Evolutionary conservation across 768 basidiomycete species (phyloP).

Genomic region (Austroboletus eburneus): DNA sequence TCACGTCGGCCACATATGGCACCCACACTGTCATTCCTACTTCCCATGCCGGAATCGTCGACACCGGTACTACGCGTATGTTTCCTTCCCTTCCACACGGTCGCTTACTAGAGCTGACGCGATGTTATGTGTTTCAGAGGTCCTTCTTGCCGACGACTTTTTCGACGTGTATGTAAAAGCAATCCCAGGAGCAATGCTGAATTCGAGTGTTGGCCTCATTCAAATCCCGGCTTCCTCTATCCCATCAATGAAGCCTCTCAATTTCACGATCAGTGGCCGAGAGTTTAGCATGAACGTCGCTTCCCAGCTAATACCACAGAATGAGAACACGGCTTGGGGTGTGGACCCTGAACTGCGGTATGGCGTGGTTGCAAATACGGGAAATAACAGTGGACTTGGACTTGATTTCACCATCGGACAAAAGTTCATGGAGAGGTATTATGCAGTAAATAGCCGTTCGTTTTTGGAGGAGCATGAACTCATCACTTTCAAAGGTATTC

Average conservation of each 20-base stretch:
- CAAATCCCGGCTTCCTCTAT: slow-evolving; percentile 16
- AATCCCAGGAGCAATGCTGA: slow-evolving; percentile 12
- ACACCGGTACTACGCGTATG: slow-evolving; percentile 26
- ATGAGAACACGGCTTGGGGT: slow-evolving; percentile 14
- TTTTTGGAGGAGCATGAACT: not conserved
- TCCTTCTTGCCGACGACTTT: slow-evolving; percentile 23
- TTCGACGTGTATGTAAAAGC: slow-evolving; percentile 13
- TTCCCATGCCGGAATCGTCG: slow-evolving; percentile 28
- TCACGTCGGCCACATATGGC: slow-evolving; percentile 18
- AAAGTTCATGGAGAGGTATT: slow-evolving; percentile 13
- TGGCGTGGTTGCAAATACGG: slow-evolving; percentile 1
- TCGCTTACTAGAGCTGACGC: not conserved
- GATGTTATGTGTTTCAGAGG: slow-evolving; percentile 2
- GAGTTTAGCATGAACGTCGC: slow-evolving; percentile 15
- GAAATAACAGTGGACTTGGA: slow-evolving; percentile 4
- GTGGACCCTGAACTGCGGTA: slow-evolving; percentile 9
- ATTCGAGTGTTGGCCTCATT: slow-evolving; percentile 9
- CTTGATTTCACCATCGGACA: slow-evolving; percentile 10
- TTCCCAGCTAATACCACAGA: slow-evolving; percentile 16
- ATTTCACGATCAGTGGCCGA: slow-evolving; percentile 8
- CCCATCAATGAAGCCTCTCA: slow-evolving; percentile 11
- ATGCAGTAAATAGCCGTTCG: slow-evolving; percentile 4
- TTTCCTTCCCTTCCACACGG: not conserved
- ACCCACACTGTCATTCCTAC: slow-evolving; percentile 8
- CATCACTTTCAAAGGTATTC: slow-evolving; percentile 13